Evolutionary conservation across 2,329 filamentous ascomycete species (phyloP), one percentile per base, ranked within the genome.

Genomic region (Cercospora nicotianae): DNA sequence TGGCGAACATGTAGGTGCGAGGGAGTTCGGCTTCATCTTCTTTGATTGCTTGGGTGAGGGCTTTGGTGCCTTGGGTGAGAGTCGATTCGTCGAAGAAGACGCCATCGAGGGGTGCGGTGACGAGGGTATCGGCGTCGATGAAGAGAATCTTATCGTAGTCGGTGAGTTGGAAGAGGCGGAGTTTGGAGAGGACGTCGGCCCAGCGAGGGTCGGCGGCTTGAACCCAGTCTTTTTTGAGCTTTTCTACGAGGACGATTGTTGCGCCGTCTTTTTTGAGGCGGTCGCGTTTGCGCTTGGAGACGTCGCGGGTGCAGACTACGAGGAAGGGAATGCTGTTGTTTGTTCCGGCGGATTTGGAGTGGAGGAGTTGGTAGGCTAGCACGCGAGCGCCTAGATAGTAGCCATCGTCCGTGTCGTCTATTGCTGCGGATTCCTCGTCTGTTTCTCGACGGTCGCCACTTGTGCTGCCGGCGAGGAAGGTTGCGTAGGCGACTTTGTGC

Each of bases 1-100:
- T 75, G 31, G 79, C 78, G 69, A 82, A 80, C 73, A 81, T 78
- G 73, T 80, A 82, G 16, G 78, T 76, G 2, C 76, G 70, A 3
- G 80, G 80, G n/a, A 80, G 71, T 3, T 71, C 60, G 7, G 74
- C 75, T 65, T 81, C 79, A 69, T 81, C 80, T 7, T 68, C 66
- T 31, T 70, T 71, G 64, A 75, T 67, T 5, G 71, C 66, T 7
- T 64, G 72, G 5, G 70, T 65, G 20, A 74, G 70, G 12, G 69
- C 42, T 39, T 72, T 67, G 8, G 77, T 79, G 28, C 71, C 67
- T 65, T 77, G 75, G 5, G 72, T 75, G 18, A 77, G 69, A 8
- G 76, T 78, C 4, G 76, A 76, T 69, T 79, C 77, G 68, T 80
- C 78, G 69, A 74, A 76, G 72, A 80, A 80, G 51, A 79, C 76